Evolutionary conservation across 2,329 filamentous ascomycete genomes (phyloP).

Genomic region (Cordyceps javanica): DNA sequence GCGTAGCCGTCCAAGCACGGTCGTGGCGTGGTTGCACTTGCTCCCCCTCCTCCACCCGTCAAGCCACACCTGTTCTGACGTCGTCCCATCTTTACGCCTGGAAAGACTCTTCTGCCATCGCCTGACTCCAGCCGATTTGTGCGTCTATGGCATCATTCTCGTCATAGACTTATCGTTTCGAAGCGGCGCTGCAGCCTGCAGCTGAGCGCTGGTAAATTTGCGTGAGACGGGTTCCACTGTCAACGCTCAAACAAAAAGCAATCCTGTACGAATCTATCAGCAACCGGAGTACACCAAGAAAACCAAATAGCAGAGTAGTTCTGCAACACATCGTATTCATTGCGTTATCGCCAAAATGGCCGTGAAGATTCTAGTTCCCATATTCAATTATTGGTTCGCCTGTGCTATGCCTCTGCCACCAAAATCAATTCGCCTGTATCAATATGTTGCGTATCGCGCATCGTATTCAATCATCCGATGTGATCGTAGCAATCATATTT

Average conservation of each 20-base stretch:
- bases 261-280: not conserved
- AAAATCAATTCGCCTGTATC: not conserved
- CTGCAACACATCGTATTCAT: not conserved
- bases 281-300: not conserved
- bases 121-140: not conserved
- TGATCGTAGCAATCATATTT: not conserved
- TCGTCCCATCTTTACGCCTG: slow-evolving; percentile 4
- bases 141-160: not conserved
- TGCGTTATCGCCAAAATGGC: not conserved
- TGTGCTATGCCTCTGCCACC: not conserved
- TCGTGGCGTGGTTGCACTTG: not conserved
- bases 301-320: not conserved
- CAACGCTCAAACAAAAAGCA: not conserved
- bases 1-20: too few species aligned
- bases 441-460: not conserved
- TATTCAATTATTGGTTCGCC: not conserved
- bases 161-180: not conserved
- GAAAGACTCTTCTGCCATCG: not conserved
- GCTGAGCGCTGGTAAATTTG: not conserved
- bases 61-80: slow-evolving; percentile 11
- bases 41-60: not conserved
- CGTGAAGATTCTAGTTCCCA: not conserved
- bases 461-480: not conserved
- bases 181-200: not conserved
- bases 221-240: not conserved